These are phyloP conservation scores for Pichia pseudocactophila DNA, from an alignment of 805 yeast genomes.

Conservation along the genomic window DNA sequence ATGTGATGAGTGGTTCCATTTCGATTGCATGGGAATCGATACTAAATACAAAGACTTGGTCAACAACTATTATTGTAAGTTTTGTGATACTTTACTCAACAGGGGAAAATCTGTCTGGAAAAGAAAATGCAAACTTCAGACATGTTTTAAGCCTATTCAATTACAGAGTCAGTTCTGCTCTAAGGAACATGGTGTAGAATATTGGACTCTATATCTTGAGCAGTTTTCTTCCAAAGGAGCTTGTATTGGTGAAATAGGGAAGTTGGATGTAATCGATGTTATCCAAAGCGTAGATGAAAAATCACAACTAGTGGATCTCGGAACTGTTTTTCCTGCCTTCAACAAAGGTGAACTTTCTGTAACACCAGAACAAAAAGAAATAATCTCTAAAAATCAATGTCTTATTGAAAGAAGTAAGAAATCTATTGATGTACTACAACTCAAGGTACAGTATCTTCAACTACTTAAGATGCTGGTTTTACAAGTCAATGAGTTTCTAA, in stretches of 20 bases:
- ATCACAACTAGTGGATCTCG: slow-evolving; percentile 24
- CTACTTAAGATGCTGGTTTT: slow-evolving; percentile 31
- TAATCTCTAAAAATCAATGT: slow-evolving; percentile 17
- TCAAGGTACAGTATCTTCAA: slow-evolving; percentile 20
- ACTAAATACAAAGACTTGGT: slow-evolving; percentile 45
- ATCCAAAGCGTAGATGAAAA: slow-evolving; percentile 13
- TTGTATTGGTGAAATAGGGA: slow-evolving; percentile 5
- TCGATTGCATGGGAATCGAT: slow-evolving; percentile 60
- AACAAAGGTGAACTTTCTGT: slow-evolving; percentile 11
- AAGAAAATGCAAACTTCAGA: slow-evolving; percentile 56
- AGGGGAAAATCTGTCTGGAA: slow-evolving; percentile 59
- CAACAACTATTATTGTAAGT: slow-evolving; percentile 60
- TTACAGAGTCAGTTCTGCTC: slow-evolving; percentile 62
- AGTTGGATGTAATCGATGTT: slow-evolving; percentile 5
- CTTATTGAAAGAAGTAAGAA: slow-evolving; percentile 15
- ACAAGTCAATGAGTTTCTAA: slow-evolving; percentile 30
- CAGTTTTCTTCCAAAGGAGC: slow-evolving; percentile 9
- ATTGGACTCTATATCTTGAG: slow-evolving; percentile 26
- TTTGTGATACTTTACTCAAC: slow-evolving; percentile 45
- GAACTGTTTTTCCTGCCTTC: slow-evolving; percentile 36
- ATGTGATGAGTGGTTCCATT: slow-evolving; percentile 94
- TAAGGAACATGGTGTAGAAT: slow-evolving; percentile 56
- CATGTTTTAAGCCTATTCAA: slow-evolving; percentile 49
- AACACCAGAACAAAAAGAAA: slow-evolving; percentile 4
- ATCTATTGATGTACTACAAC: slow-evolving; percentile 9